phyloP scores from a whole-genome alignment of 345 rosid genomes.

The Melaleuca alternifolia region DNA sequence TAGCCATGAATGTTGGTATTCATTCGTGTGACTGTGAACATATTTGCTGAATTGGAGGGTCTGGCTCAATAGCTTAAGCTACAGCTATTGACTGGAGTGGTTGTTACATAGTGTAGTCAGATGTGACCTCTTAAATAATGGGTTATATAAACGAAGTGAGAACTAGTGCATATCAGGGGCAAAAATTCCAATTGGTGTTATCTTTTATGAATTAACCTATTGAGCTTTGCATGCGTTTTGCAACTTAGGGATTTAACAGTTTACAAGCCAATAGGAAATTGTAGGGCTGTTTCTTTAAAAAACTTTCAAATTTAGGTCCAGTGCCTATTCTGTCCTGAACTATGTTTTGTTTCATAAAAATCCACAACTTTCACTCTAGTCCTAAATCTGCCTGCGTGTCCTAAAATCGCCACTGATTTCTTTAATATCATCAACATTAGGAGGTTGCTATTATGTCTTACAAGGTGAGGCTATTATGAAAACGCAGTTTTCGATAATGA shows the following conservation, averaged over 20 bases:
- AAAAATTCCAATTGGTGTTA: background rate
- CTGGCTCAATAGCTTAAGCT: background rate
- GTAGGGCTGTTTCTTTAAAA: background rate
- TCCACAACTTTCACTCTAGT: background rate
- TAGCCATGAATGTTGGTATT: background rate
- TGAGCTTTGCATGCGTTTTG: background rate
- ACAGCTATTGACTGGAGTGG: background rate
- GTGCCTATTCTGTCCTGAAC: background rate
- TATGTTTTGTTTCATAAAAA: no score
- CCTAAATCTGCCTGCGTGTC: background rate
- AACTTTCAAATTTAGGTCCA: background rate
- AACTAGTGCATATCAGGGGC: background rate
- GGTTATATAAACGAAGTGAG: background rate
- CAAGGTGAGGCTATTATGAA: background rate
- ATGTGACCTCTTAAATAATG: background rate
- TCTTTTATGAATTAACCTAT: background rate
- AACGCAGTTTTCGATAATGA: background rate
- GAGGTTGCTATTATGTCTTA: background rate
- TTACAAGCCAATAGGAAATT: background rate
- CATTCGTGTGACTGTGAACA: background rate
- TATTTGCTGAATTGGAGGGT: background rate
- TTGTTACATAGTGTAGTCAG: background rate
- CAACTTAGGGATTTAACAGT: background rate
- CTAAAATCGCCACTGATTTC: background rate
- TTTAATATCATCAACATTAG: background rate